phyloP scores from a whole-genome alignment of 129 eudicot species.

The Centaurea solstitialis region DNA sequence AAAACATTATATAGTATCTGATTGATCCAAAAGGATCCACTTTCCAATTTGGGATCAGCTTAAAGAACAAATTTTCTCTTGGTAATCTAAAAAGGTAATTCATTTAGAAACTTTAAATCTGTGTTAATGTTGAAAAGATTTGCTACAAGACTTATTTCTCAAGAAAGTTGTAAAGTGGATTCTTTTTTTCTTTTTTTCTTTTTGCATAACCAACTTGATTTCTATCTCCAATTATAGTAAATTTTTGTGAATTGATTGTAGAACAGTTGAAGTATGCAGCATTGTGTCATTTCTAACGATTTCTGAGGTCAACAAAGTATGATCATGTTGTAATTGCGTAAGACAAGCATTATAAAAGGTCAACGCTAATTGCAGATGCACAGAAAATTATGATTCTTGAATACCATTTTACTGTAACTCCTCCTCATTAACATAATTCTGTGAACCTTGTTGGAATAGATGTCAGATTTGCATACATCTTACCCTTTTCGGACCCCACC shows the following conservation, averaged over 20 bases:
- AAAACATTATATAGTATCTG: background rate
- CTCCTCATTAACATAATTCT: background rate
- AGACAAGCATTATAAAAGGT: background rate
- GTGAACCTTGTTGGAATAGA: background rate
- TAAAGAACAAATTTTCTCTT: background rate
- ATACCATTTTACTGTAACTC: background rate
- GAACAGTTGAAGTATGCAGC: background rate
- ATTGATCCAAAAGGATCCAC: background rate
- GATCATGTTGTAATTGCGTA: background rate
- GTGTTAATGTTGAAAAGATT: background rate
- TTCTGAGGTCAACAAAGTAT: background rate
- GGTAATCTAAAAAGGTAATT: background rate
- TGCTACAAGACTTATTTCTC: background rate
- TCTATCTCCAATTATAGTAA: background rate
- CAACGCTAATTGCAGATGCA: background rate
- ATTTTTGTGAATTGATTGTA: background rate
- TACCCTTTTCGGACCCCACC: background rate
- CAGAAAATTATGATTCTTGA: background rate
- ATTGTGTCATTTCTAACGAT: background rate
- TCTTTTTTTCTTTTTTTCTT: too few species aligned
- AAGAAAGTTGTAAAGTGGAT: too few species aligned
- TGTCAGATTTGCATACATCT: background rate
- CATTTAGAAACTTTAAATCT: background rate
- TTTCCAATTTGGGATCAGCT: background rate
- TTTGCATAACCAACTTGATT: background rate